Conservation (phyloP, 164 flowering plant genomes). For the Macadamia integrifolia region DNA sequence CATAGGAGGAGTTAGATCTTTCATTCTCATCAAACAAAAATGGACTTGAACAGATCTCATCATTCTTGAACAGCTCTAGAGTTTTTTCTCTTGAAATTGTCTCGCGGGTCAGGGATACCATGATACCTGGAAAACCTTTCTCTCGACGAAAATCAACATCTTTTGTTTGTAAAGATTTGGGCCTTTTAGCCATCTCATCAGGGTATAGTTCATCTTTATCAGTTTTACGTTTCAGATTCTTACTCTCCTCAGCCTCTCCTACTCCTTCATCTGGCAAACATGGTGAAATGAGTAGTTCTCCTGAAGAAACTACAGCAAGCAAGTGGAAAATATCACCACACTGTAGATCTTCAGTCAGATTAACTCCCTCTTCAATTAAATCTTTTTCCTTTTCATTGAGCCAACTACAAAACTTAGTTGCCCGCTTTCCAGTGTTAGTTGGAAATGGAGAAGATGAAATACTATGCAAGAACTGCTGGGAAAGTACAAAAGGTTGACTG, state of each 20-base stretch:
- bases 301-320: slow-evolving; percentile 61
- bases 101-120: slow-evolving; percentile 40
- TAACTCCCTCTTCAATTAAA: slow-evolving; percentile 43
- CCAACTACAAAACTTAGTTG: slow-evolving; percentile 60
- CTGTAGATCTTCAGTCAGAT: slow-evolving; percentile 57
- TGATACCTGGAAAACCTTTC: slow-evolving; percentile 93
- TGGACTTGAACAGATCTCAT: slow-evolving; percentile 9
- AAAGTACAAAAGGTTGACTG: slow-evolving; percentile 61
- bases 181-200: slow-evolving; percentile 39
- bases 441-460: slow-evolving; percentile 73
- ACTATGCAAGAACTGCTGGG: slow-evolving; percentile 64
- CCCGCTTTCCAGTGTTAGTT: slow-evolving; percentile 64
- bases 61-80: slow-evolving; percentile 30
- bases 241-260: slow-evolving; percentile 75
- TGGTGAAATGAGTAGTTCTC: slow-evolving; percentile 60
- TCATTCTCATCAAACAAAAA: slow-evolving; percentile 15
- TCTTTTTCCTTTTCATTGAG: slow-evolving; percentile 54
- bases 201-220: slow-evolving; percentile 30
- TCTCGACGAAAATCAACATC: slow-evolving; percentile 71
- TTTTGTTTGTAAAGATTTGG: slow-evolving; percentile 23
- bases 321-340: slow-evolving; percentile 81
- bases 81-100: slow-evolving; percentile 27
- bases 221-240: slow-evolving; percentile 46
- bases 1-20: slow-evolving; percentile 5
- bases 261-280: slow-evolving; percentile 76